These are phyloP conservation scores for Gremmenia infestans DNA, from an alignment of 2,329 filamentous ascomycete species.

Conservation along the genomic window DNA sequence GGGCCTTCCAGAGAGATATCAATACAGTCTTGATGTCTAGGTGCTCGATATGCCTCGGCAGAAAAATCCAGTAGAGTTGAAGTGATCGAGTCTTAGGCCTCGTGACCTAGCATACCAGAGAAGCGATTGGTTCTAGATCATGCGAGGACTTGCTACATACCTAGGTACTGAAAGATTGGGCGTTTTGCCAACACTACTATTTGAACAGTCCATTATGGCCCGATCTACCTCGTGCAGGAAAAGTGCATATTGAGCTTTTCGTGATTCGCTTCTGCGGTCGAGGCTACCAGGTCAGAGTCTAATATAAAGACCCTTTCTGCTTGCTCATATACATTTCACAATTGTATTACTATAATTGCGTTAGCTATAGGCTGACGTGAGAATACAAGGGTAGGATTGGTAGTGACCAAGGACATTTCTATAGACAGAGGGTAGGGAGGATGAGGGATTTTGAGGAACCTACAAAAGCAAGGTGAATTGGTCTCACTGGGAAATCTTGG, in stretches of 20 bases:
- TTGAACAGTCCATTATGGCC: slow-evolving; percentile 11
- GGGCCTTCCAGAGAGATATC: background rate
- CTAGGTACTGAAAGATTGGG: slow-evolving; percentile 7
- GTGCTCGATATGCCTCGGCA: no score
- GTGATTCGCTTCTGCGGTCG: slow-evolving; percentile 4
- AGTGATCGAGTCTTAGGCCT: slow-evolving; percentile 4
- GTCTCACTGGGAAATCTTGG: background rate
- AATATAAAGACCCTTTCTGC: slow-evolving; percentile 8
- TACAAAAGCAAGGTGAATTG: background rate
- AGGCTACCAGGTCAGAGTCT: slow-evolving; percentile 9
- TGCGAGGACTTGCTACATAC: background rate
- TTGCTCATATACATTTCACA: slow-evolving; percentile 7
- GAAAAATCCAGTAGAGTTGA: slow-evolving; percentile 4
- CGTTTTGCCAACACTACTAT: slow-evolving; percentile 6
- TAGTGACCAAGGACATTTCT: no score
- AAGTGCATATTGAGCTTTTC: slow-evolving; percentile 11
- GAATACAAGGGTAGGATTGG: no score
- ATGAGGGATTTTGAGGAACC: background rate
- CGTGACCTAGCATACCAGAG: slow-evolving; percentile 1
- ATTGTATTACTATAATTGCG: slow-evolving; percentile 4
- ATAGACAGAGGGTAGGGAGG: no score
- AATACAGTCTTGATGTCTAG: background rate
- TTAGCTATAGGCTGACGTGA: background rate
- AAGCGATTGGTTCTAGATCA: slow-evolving; percentile 1
- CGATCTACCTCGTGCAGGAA: slow-evolving; percentile 5